phyloP scores from a whole-genome alignment of 83 land plant genomes.

The Picea engelmannii region DNA sequence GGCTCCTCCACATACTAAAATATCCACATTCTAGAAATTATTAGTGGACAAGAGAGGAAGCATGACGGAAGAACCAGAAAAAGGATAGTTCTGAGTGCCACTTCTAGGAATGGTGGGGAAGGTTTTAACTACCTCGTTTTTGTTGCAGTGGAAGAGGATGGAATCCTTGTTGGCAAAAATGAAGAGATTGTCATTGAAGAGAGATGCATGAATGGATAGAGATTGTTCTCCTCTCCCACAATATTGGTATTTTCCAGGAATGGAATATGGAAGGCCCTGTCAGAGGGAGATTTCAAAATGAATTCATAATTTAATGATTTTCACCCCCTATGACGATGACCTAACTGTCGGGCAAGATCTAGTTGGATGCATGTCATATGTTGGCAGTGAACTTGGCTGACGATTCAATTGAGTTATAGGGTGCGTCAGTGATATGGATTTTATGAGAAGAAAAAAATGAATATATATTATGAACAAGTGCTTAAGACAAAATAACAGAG shows the following conservation, averaged over 20 bases:
- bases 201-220: background rate
- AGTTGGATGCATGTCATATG: slow-evolving; percentile 53
- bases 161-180: background rate
- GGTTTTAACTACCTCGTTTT: background rate
- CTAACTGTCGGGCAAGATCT: slow-evolving; percentile 34
- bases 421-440: background rate
- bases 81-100: slow-evolving; percentile 54
- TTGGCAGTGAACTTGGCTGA: slow-evolving; percentile 1
- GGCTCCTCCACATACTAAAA: slow-evolving; percentile 50
- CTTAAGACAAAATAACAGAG: no score
- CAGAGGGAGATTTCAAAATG: slow-evolving; percentile 13
- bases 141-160: background rate
- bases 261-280: slow-evolving; percentile 1
- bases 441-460: no score
- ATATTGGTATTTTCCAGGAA: background rate
- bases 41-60: slow-evolving; percentile 29
- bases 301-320: slow-evolving; percentile 43
- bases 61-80: slow-evolving; percentile 57
- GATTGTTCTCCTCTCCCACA: background rate
- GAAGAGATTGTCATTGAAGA: background rate
- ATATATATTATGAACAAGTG: no score
- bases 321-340: slow-evolving; percentile 36
- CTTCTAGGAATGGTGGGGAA: slow-evolving; percentile 40
- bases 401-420: slow-evolving; percentile 36
- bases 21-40: slow-evolving; percentile 30